A percentile compares a stretch with the other conserved stretches of the same genome.
phyloP scores from a whole-genome alignment of 495 filamentous ascomycete genomes.

The Neohortaea acidophila region DNA sequence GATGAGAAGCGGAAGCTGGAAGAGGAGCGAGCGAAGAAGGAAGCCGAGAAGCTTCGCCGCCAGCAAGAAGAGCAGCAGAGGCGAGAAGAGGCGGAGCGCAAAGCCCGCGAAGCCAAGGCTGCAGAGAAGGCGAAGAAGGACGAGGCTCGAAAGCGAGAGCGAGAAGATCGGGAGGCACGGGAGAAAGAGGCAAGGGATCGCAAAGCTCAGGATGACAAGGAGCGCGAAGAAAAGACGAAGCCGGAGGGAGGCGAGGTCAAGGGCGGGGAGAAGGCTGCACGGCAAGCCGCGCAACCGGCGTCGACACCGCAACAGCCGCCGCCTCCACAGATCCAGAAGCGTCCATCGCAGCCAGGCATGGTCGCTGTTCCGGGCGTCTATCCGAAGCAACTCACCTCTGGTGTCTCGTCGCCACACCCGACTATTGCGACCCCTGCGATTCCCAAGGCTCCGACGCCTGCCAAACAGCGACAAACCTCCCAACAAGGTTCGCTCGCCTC shows the following conservation, averaged over 20 bases:
- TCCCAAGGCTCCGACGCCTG: conserved; percentile 66
- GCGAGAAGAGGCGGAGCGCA: conserved; percentile 59
- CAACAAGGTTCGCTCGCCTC: conserved; percentile 62
- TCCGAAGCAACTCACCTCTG: conserved; percentile 29
- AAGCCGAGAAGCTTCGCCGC: conserved; percentile 62
- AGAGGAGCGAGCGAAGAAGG: conserved; percentile 66
- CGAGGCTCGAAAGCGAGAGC: conserved; percentile 45
- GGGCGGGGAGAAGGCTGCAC: conserved; percentile 50
- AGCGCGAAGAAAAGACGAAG: conserved; percentile 25
- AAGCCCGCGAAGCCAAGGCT: conserved; percentile 57
- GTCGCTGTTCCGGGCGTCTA: conserved; percentile 43
- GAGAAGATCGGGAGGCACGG: conserved; percentile 60
- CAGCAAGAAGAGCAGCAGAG: conserved; percentile 71
- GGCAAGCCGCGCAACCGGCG: conserved; percentile 34
- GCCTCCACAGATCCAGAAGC: conserved; percentile 21
- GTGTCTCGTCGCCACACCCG: conserved; percentile 62
- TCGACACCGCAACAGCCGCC: conserved; percentile 21
- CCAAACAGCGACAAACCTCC: conserved; percentile 53
- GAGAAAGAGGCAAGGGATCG: conserved; percentile 44
- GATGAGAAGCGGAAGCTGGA: conserved; percentile 82
- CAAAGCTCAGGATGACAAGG: conserved; percentile 33
- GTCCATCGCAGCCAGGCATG: conserved; percentile 33
- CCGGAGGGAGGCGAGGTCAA: conserved; percentile 35
- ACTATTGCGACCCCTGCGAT: conserved; percentile 63
- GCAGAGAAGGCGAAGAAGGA: conserved; percentile 54